Base-by-base conservation (phyloP, 73 alveolate genomes). In the Paramecium sexaurelia region DNA sequence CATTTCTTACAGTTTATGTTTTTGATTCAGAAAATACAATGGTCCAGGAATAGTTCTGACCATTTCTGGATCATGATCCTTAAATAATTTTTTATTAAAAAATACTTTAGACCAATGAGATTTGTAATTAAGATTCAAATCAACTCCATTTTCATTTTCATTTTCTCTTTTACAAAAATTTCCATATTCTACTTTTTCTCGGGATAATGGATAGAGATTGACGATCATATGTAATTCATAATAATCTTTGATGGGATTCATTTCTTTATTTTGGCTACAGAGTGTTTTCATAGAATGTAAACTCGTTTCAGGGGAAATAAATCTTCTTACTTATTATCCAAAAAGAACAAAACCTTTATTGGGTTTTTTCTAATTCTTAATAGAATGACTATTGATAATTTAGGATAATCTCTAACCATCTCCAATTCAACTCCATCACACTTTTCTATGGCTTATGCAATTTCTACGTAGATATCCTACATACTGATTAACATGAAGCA, bases 311-410 rank as follows among this genome's bases (percentile, higher is more conserved):
- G 95, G 69, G 10, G 92, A 24, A 1, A 93, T 93, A 1, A 93
- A 67, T 85, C 92, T 95, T 83, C 96, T 93, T 41, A 95, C 89
- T 66, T 93, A 95, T 24, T 93, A 95, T 10, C 96, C 96, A 92
- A 93, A 93, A 43, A 93, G 36, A 8, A 93, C 27, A 68, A 93
- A 93, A 2, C 75, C 94, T 20, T 92, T 92, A 33, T 78, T 78
- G 5, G 69, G 43, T 78, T 78, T 78, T 41, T 39, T 22, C 17
- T 78, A 55, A 41, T 55, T 69, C 33, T 88, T 78, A 41, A 41
- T 19, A 78, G 17, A 20, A 51, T 41, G 43, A 78, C 43, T 40
- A 78, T 37, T 5, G 40, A 32, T 5, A 78, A 36, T 41, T 78
- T 78, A 41, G 90, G 90, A 22, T 2, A 39, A 29, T 45, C 90